These are phyloP conservation scores for Tulasnella sp. DNA, from an alignment of 768 basidiomycete species.

Conservation along the genomic window DNA sequence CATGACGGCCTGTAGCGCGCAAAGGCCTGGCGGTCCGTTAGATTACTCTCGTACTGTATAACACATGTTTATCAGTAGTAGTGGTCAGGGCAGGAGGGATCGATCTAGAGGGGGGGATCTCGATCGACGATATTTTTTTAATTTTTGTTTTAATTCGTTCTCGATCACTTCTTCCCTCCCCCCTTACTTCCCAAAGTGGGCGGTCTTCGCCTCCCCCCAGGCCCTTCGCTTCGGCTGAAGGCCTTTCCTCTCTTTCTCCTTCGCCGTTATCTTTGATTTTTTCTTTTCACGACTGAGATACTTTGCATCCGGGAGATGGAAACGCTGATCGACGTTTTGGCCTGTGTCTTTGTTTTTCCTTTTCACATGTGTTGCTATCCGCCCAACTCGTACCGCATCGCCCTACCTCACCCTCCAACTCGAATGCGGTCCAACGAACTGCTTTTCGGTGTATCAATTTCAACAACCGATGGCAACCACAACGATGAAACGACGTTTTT, in stretches of 20 bases:
- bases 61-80: conserved; percentile 7
- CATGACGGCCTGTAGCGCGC: neutral
- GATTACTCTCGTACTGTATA: neutral
- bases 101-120: neutral
- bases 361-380: neutral
- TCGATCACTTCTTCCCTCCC: neutral
- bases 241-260: neutral
- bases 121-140: neutral
- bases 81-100: conserved; percentile 2
- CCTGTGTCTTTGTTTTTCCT: neutral
- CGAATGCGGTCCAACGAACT: neutral
- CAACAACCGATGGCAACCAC: conserved; percentile 6
- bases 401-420: conserved; percentile 9
- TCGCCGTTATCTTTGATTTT: neutral
- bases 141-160: neutral
- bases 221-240: neutral
- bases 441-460: neutral
- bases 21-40: neutral
- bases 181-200: neutral
- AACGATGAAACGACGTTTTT: neutral
- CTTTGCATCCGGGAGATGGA: conserved; percentile 1
- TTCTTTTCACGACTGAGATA: neutral
- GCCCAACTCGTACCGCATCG: neutral
- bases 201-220: neutral
- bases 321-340: neutral